Evolutionary conservation across 306 rosid species (phyloP).

Genomic region (Quercus bicolor): DNA sequence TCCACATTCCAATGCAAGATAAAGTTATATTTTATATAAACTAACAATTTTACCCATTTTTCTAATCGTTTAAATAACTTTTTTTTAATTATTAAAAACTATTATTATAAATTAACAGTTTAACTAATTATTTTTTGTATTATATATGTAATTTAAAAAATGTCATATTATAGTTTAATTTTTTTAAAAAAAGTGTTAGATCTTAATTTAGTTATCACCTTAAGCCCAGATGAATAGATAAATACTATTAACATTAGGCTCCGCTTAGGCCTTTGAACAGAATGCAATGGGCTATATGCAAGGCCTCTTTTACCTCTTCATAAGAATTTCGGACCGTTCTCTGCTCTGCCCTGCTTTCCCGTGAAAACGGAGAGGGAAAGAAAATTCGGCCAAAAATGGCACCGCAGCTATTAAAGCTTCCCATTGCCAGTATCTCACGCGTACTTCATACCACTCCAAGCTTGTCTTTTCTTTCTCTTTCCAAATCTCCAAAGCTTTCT

Average conservation of each 20-base stretch:
- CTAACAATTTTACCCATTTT: no score
- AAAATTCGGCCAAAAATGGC: conserved; percentile 32
- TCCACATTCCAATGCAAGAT: no score
- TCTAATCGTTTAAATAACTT: no score
- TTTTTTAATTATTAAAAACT: no score
- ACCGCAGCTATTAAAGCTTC: conserved; percentile 45
- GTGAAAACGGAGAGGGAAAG: neutral
- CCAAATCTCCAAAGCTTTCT: conserved; percentile 19
- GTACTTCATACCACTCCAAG: conserved; percentile 21
- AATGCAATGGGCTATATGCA: neutral
- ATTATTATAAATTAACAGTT: no score
- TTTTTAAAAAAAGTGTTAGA: neutral
- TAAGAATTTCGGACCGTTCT: neutral
- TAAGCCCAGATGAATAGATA: no score
- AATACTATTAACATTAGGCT: neutral
- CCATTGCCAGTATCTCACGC: conserved; percentile 26
- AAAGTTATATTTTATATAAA: no score
- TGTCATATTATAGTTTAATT: neutral
- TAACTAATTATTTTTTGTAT: no score
- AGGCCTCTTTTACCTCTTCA: neutral
- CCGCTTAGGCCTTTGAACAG: neutral
- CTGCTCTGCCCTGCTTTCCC: neutral
- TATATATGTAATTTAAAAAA: no score
- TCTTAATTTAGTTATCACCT: neutral
- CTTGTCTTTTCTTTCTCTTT: conserved; percentile 23